Percentiles rank a stretch among this genome's conserved stretches.
These are phyloP conservation scores for Exophiala phaeomuriformis DNA, from an alignment of 2,329 filamentous ascomycete genomes.

Conservation along the genomic window DNA sequence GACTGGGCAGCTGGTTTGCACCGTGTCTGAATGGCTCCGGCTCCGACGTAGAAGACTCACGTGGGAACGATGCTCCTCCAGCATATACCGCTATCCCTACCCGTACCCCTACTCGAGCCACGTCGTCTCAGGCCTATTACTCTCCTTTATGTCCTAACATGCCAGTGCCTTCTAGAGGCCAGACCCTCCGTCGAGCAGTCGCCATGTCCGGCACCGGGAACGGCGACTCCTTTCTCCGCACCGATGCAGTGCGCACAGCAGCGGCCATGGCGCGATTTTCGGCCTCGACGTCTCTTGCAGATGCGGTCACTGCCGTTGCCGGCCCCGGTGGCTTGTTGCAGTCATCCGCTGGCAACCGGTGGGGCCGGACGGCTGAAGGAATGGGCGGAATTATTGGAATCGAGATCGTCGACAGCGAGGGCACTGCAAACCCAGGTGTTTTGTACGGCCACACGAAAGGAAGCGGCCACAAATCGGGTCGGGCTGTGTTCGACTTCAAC, in stretches of 20 bases:
- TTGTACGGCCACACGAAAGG: too few relatives aligned
- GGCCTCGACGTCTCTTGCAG: conserved; percentile 41
- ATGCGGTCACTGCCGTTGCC: conserved; percentile 57
- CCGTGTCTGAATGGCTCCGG: conserved; percentile 7
- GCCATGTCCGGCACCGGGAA: conserved; percentile 71
- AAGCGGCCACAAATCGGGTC: too few relatives aligned
- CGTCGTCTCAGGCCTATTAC: background rate
- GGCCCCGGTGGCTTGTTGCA: conserved; percentile 68
- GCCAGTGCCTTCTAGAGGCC: background rate
- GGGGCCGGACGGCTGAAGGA: conserved; percentile 68
- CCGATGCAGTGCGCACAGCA: conserved; percentile 62
- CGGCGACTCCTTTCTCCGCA: conserved; percentile 76
- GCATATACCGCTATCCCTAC: background rate
- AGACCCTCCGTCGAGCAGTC: conserved; percentile 11
- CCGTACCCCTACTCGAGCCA: background rate
- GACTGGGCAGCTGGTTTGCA: conserved; percentile 2
- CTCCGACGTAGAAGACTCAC: background rate
- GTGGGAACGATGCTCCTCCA: background rate
- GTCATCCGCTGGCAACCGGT: conserved; percentile 64
- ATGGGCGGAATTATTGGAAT: conserved; percentile 78
- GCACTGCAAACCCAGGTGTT: too few relatives aligned
- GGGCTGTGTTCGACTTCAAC: conserved; percentile 69
- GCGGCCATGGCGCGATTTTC: conserved; percentile 65
- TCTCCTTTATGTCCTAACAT: background rate
- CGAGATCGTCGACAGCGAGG: conserved; percentile 34